Base-by-base conservation (phyloP, 495 filamentous ascomycete genomes). In the Melanomma pulvis-pyrius region DNA sequence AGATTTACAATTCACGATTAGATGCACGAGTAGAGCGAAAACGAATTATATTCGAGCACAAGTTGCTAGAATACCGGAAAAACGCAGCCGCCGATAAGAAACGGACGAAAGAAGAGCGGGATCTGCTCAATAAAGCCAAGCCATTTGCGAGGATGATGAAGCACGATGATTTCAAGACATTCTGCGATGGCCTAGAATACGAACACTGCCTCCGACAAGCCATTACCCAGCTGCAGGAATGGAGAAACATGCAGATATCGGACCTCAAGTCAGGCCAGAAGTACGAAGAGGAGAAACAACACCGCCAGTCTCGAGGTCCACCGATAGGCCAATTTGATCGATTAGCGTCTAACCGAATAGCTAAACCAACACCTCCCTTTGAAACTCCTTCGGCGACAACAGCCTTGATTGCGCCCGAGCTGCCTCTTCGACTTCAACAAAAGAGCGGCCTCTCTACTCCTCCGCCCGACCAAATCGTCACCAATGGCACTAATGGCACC, bases 111-210 rank as follows among this genome's bases (percentile, higher is more conserved):
- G 94, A 99, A 74, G 96, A 99, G 73, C 79, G 88, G 9, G 94
- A 97, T 19, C 79, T 98, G 21, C 74, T 96, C 22, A 92, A 91
- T 80, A 96, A 96, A 73, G 89, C 90, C 30, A 99, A 99, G 72
- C 94, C 94, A 0, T 94, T 98, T 65, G 94, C 92, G 24, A 86
- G 94, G 26, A 93, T 98, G 84, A 97, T 98, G 96, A 96, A 92
- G 68, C 88, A 88, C 68, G 81, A 85, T 46, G 96, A 99, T 74
- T 98, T 96, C 73, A 89, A 94, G 36, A 84, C 88, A 22, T 89
- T 97, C 69, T 89, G 87, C 72, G 85, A 89, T 44, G 92, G 89
- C 0, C 78, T 99, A 1, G 85, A 93, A 26, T 91, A 96, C 70
- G 94, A 99, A 73, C 87, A 92, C 57, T 94, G 96, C 67, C 80